These are phyloP conservation scores for Silybum marianum DNA, from an alignment of 129 eudicot species.

Conservation along the genomic window DNA sequence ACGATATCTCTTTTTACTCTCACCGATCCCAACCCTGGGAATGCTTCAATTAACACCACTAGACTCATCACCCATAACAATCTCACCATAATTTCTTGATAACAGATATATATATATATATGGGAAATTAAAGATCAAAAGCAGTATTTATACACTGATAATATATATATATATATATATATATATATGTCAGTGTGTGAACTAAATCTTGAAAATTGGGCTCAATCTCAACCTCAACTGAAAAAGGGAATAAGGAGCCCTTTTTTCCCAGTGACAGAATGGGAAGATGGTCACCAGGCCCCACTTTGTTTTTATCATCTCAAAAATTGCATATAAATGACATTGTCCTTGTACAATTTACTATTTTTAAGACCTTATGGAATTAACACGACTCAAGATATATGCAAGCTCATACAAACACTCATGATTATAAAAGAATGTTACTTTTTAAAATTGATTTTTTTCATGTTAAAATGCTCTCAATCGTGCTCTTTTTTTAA, in stretches of 20 bases:
- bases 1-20: constrained; percentile 15
- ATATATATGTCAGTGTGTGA: constrained; percentile 18
- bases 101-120: not conserved
- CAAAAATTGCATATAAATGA: not conserved
- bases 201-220: constrained; percentile 17
- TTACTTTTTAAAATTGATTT: not conserved
- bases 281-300: constrained; percentile 17
- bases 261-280: constrained; percentile 17
- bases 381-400: too few species aligned
- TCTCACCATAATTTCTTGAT: not conserved
- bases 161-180: not conserved
- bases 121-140: not conserved
- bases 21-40: constrained; percentile 36
- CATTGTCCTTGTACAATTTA: not conserved
- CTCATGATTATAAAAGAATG: too few species aligned
- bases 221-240: not conserved
- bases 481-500: not conserved
- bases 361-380: too few species aligned
- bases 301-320: constrained; percentile 5
- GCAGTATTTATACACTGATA: not conserved
- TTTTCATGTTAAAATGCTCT: not conserved
- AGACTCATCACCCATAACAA: not conserved
- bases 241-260: constrained; percentile 1
- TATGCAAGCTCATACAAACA: not conserved
- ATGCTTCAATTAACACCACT: constrained; percentile 19